Base-by-base conservation (phyloP, 1,139 yeast species). In the Zhuliangozyma parablackwelliae region DNA sequence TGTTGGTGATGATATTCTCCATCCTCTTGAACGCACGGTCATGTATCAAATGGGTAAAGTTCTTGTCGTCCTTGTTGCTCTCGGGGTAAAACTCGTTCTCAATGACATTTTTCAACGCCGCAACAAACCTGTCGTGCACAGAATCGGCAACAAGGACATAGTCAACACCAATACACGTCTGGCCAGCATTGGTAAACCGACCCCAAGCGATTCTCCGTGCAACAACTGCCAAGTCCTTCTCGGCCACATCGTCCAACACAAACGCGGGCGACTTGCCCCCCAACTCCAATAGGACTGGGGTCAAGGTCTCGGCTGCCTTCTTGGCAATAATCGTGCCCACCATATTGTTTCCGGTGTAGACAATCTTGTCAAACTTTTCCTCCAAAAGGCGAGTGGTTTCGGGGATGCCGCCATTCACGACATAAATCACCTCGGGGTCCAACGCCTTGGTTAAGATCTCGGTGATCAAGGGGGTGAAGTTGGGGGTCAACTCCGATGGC, bases 201-300 rank as follows among this genome's bases (percentile, higher is more conserved):
- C 92, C 92, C 86, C 92, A 85, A 4, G 76, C 70, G n/a, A 86
- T 62, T 58, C 96, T 74, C 40, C 71, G 71, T 11, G 88, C 79
- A 11, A 84, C 70, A 0, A 68, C 57, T 12, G 61, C 56, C 35
- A 85, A 47, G 46, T 79, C 72, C 27, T 51, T 53, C 35, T 63
- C 72, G 2, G 47, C 44, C 34, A 74, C 65, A 34, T 73, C 67
- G 31, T 72, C 66, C 36, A 89, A 76, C 10, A 89, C 65, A 46
- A 88, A 71, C 0, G 78, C 85, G 0, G 97, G 97, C 6, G 90
- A 82, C 56, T 89, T 89, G 11, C 96, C 96, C 35, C 97, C 97
- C 32, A 90, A 69, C 60, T 90, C 97, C 44, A 90, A 69, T 13
- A 84, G 63, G 11, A 75, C 75, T 0, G 97, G 97, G 1, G 96